Conservation (phyloP, 1,139 yeast genomes). For the Scheffersomyces cryptocercus region DNA sequence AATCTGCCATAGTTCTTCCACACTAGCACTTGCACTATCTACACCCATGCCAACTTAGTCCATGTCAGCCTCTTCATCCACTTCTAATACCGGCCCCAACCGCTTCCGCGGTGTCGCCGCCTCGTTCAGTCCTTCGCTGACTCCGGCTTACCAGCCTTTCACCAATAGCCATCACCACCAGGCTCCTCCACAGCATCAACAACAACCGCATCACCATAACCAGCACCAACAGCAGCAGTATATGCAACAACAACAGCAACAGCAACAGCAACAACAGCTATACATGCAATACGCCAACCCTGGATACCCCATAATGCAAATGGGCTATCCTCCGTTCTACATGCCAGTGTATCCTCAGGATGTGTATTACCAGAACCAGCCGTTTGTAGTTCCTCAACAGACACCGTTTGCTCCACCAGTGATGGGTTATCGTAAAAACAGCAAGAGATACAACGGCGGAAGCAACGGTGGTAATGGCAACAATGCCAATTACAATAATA, state of each 20-base stretch:
- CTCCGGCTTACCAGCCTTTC: slow-evolving; percentile 11
- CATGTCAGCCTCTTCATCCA: slow-evolving; percentile 19
- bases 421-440: too few relatives aligned
- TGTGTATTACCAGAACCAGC: slow-evolving; percentile 16
- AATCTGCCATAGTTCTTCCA: neutral
- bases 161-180: slow-evolving; percentile 10
- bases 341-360: slow-evolving; percentile 17
- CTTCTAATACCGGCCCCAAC: slow-evolving; percentile 33
- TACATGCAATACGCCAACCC: slow-evolving; percentile 14
- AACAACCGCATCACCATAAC: slow-evolving; percentile 19
- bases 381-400: slow-evolving; percentile 16
- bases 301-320: slow-evolving; percentile 15
- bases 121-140: slow-evolving; percentile 38
- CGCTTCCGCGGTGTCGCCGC: slow-evolving; percentile 48
- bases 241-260: slow-evolving; percentile 21
- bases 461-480: neutral
- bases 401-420: slow-evolving; percentile 8
- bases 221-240: slow-evolving; percentile 15
- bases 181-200: slow-evolving; percentile 12
- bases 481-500: slow-evolving; percentile 2
- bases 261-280: slow-evolving; percentile 13
- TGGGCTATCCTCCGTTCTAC: slow-evolving; percentile 17
- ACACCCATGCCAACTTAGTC: slow-evolving; percentile 5
- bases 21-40: slow-evolving; percentile 3
- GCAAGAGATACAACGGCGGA: neutral